Evolutionary conservation across 2,329 filamentous ascomycete genomes (phyloP), one percentile per base, ranked within the genome.

Genomic region (Emmonsiellopsis sp.): DNA sequence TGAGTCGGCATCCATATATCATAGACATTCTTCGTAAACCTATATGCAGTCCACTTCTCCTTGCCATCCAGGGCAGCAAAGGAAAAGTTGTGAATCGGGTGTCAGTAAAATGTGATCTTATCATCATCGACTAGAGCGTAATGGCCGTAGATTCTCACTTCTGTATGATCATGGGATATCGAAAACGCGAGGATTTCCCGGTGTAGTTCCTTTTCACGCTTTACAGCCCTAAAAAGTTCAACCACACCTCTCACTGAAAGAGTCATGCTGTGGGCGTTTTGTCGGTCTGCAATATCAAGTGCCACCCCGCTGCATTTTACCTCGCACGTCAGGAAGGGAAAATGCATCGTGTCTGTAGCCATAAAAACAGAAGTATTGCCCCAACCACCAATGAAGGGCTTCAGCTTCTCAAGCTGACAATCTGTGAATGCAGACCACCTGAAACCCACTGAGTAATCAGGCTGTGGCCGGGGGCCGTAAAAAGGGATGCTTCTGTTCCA

Each of bases 291-390:
- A 44, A 62, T 57, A 37, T 67, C 62, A 55, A 59, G 70, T 1
- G 59, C 65, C 31, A 57, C 63, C 30, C 63, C 59, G 34, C 72
- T 67, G 56, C 69, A 75, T 60, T 77, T 76, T 1, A 77, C 73
- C 59, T 79, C 73, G 59, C 69, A 75, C 0, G 71, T 70, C 0
- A 79, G 63, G 57, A 78, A 79, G 2, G 74, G 74, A 57, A 79
- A 76, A 64, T 72, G 75, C 65, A 77, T 76, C 4, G 69, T 62
- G 51, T 67, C 72, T 9, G 72, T 78, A 5, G 61, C 70, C 66
- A 74, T 72, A 51, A 77, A 76, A 56, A 63, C 68, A 26, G 69
- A 77, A 49, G 60, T 48, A 41, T 30, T 59, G 53, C 71, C 65
- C 15, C 41, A 43, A 20, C 64, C 63, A 32, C 50, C 40, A 26